Percentiles rank a stretch among this genome's conserved stretches.
Evolutionary conservation across 345 rosid species (phyloP).

Genomic region (Chamaenerion angustifolium): DNA sequence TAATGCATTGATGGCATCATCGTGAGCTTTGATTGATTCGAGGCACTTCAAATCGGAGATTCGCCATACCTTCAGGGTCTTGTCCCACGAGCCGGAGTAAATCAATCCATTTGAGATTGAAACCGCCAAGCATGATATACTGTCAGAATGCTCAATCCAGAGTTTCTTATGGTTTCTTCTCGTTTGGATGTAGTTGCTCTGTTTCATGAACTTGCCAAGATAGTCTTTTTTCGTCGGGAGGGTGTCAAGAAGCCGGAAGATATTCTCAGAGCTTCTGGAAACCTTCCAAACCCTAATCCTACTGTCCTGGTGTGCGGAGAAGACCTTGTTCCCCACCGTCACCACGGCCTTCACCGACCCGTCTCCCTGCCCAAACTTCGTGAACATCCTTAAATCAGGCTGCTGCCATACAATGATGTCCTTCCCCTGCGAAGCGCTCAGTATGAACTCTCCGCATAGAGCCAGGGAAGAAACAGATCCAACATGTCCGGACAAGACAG

Average conservation of each 20-base stretch:
- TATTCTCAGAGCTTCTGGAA: constrained; percentile 52
- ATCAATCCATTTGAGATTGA: constrained; percentile 38
- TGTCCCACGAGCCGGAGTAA: constrained; percentile 93
- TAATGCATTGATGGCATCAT: constrained; percentile 69
- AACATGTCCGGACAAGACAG: constrained; percentile 61
- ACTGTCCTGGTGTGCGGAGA: constrained; percentile 90
- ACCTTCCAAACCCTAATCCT: constrained; percentile 83
- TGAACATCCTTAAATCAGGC: constrained; percentile 75
- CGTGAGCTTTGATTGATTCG: constrained; percentile 81
- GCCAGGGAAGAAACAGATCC: constrained; percentile 87
- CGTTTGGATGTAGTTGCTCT: constrained; percentile 66
- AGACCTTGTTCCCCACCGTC: constrained; percentile 49
- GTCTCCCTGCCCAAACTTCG: constrained; percentile 87
- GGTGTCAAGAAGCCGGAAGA: constrained; percentile 60
- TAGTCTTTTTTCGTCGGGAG: constrained; percentile 80
- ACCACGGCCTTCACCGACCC: constrained; percentile 81
- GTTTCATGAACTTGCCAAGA: constrained; percentile 69
- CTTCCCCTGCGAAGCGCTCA: constrained; percentile 86
- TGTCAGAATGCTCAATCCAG: constrained; percentile 82
- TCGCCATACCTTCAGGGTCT: constrained; percentile 90
- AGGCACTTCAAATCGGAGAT: constrained; percentile 66
- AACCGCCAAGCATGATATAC: constrained; percentile 74
- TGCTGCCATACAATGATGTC: constrained; percentile 98
- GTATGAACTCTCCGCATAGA: constrained; percentile 73
- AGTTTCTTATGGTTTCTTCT: constrained; percentile 51